A percentile compares a stretch with the other conserved stretches of the same genome.
phyloP scores from a whole-genome alignment of 495 filamentous ascomycete genomes.

The Cairneyella variabilis region DNA sequence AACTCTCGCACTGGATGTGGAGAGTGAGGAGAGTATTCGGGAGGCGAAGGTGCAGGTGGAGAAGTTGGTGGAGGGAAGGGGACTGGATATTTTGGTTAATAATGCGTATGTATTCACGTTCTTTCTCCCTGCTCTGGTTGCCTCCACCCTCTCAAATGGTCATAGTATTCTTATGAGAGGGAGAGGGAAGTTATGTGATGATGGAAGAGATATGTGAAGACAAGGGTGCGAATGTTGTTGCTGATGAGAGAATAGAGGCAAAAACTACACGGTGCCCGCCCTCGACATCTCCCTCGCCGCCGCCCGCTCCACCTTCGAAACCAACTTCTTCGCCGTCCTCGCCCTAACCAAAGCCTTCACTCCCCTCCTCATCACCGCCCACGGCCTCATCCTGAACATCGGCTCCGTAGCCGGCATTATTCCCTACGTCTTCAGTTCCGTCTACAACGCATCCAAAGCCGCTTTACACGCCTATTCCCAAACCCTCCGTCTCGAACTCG shows the following conservation, averaged over 20 bases:
- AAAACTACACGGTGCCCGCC: constrained; percentile 29
- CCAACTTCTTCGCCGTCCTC: constrained; percentile 49
- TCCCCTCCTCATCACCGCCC: constrained; percentile 42
- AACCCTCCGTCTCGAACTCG: constrained; percentile 23
- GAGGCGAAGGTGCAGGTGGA: constrained; percentile 41
- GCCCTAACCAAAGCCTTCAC: constrained; percentile 52
- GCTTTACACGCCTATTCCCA: constrained; percentile 19
- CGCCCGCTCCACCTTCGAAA: constrained; percentile 41
- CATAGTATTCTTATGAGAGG: neutral
- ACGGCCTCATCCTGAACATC: constrained; percentile 46
- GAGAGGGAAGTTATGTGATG: neutral
- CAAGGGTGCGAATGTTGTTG: neutral
- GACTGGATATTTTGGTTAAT: constrained; percentile 63
- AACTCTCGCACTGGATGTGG: constrained; percentile 47
- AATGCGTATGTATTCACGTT: constrained; percentile 47
- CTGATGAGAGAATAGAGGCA: neutral
- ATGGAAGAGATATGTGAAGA: neutral
- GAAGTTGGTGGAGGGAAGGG: constrained; percentile 45
- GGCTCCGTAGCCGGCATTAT: constrained; percentile 41
- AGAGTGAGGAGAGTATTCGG: constrained; percentile 44
- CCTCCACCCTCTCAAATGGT: no score
- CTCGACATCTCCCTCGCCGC: constrained; percentile 43
- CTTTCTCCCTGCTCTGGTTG: neutral
- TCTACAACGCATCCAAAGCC: constrained; percentile 22
- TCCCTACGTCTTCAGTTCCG: constrained; percentile 16